Evolutionary conservation across 2,329 filamentous ascomycete species (phyloP), one percentile per base, ranked within the genome.

Genomic region (Coniochaeta sp.): DNA sequence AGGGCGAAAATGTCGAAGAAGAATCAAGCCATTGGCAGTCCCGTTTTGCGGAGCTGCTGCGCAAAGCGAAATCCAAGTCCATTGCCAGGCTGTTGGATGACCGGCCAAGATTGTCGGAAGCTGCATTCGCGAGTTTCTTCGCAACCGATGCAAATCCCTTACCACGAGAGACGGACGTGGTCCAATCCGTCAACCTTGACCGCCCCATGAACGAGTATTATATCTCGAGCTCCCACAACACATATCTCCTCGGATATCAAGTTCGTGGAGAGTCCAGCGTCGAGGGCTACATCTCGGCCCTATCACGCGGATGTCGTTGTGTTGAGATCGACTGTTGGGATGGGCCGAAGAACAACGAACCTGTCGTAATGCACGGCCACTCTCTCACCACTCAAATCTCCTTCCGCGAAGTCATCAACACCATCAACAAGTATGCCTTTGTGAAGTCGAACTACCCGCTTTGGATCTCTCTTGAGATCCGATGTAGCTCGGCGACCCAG

Each of bases 281-380:
- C 2, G 95, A 99, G 73, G 92, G 92, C 50, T 99, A 99, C 75
- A 96, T 98, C 67, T 87, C 87, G 9, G 91, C 93, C 3, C 82
- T 99, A 7, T 87, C 90, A 64, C 89, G 90, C 62, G 93, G 93
- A 9, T 99, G 95, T 72, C 89, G 95, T 57, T 98, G 95, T 72
- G 88, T 99, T 54, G 95, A 99, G 75, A 91, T 99, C 58, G 95
- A 99, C 74, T 98, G 93, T 74, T 99, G 95, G 95, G 92, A 99
- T 73, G 95, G 95, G 17, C 47, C 47, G 2, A 83, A 85, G 58
- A 89, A 96, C 70, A 91, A 91, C 42, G 85, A 91, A 68, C 95
- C 95, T 0, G 86, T 92, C 58, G 95, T 99, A 34, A 92, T 91
- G 63, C 95, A 99, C 68, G 95, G 95, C 26, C 87, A 88, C 61